Percentiles rank a stretch among this genome's conserved stretches.
Evolutionary conservation across 352 stramenopile species (phyloP).

Genomic region (Blastocystis sp.): DNA sequence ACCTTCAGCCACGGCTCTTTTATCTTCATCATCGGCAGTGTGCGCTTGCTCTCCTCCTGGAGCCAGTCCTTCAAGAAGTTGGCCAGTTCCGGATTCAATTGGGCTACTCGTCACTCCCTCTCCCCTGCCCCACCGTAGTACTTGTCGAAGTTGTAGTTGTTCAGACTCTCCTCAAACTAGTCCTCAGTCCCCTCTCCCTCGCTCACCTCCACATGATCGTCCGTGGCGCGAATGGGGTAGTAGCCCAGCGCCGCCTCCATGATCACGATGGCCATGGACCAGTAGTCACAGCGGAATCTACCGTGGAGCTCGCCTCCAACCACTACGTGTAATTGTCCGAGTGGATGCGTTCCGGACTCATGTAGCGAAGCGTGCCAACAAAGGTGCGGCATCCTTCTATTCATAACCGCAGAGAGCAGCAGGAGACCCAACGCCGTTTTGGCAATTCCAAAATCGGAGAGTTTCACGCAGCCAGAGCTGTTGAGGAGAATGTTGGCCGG

Average conservation of each 20-base stretch:
- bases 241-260: slow-evolving; percentile 56
- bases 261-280: slow-evolving; percentile 68
- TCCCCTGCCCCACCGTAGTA: neutral
- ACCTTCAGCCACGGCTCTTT: slow-evolving; percentile 36
- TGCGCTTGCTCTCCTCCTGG: slow-evolving; percentile 18
- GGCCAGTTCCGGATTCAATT: slow-evolving; percentile 51
- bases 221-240: slow-evolving; percentile 15
- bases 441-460: slow-evolving; percentile 71
- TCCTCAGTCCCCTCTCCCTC: neutral
- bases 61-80: slow-evolving; percentile 61
- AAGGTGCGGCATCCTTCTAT: slow-evolving; percentile 41
- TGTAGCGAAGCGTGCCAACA: slow-evolving; percentile 46
- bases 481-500: slow-evolving; percentile 58
- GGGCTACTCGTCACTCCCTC: neutral
- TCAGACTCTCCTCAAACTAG: slow-evolving; percentile 45
- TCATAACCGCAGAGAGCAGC: neutral
- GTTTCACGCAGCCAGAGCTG: slow-evolving; percentile 55
- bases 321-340: slow-evolving; percentile 45
- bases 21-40: slow-evolving; percentile 43
- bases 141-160: slow-evolving; percentile 5
- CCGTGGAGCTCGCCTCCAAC: too few species aligned
- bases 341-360: slow-evolving; percentile 53
- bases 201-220: slow-evolving; percentile 15
- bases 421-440: neutral
- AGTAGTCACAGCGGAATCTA: slow-evolving; percentile 66